Evolutionary conservation across 306 rosid species (phyloP).

Genomic region (Casuarina equisetifolia): DNA sequence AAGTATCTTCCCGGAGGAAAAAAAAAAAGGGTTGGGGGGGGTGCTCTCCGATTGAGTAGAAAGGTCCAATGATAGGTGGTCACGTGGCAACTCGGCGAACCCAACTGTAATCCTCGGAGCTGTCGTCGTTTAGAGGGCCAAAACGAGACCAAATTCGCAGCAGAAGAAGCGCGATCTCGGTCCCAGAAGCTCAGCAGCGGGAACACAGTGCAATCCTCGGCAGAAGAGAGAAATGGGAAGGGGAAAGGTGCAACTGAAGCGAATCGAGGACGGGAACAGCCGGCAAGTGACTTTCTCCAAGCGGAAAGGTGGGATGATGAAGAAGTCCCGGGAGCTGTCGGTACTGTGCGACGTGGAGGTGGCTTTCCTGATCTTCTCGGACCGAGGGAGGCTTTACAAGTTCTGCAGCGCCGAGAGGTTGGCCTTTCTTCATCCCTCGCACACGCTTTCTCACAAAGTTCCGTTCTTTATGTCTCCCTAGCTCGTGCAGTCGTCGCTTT

Average conservation of each 20-base stretch:
- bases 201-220: neutral
- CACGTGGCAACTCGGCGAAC: no score
- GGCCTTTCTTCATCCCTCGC: slow-evolving; percentile 10
- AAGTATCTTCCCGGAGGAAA: no score
- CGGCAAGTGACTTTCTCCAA: slow-evolving; percentile 92
- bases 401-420: slow-evolving; percentile 32
- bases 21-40: no score
- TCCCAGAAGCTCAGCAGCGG: neutral
- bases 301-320: slow-evolving; percentile 84
- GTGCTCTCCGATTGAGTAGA: no score
- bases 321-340: slow-evolving; percentile 90
- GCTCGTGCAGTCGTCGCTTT: neutral
- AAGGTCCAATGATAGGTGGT: no score
- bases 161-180: neutral
- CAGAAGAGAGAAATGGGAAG: slow-evolving; percentile 55
- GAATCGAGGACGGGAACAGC: slow-evolving; percentile 89
- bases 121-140: no score
- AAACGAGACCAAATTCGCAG: no score
- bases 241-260: slow-evolving; percentile 83
- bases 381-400: slow-evolving; percentile 31
- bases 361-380: slow-evolving; percentile 84
- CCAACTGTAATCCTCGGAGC: no score
- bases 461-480: neutral
- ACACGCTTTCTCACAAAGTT: no score
- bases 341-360: slow-evolving; percentile 91